Conservation (phyloP, 495 filamentous ascomycete species). For the Clavariopsis aquatica region DNA sequence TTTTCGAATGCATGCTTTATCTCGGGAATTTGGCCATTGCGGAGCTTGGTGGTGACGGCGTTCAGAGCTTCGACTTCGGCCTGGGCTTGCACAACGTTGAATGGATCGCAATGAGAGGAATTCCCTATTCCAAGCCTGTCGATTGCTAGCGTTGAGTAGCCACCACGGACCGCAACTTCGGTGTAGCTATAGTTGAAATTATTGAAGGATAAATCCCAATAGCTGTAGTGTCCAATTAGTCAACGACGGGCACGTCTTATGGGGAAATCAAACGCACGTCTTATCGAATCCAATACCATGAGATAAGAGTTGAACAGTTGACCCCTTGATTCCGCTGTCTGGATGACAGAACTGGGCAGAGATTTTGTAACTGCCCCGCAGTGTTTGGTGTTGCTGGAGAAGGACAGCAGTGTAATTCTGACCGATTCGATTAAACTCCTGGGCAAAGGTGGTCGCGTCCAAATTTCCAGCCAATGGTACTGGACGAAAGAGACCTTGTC, state of each 20-base stretch:
- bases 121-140: conserved; percentile 62
- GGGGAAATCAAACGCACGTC: conserved; percentile 37
- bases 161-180: conserved; percentile 53
- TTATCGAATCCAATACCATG: conserved; percentile 66
- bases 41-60: conserved; percentile 52
- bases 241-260: too few species aligned
- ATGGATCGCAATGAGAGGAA: conserved; percentile 57
- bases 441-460: conserved; percentile 45
- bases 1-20: conserved; percentile 47
- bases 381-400: conserved; percentile 42
- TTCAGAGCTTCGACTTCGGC: conserved; percentile 56
- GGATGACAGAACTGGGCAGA: conserved; percentile 54
- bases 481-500: conserved; percentile 42
- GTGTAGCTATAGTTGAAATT: conserved; percentile 46
- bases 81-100: conserved; percentile 55
- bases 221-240: conserved; percentile 40
- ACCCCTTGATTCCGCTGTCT: conserved; percentile 38
- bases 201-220: conserved; percentile 61
- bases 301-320: conserved; percentile 57
- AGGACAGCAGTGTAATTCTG: conserved; percentile 37
- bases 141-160: conserved; percentile 57
- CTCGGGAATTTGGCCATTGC: conserved; percentile 47
- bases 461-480: conserved; percentile 36
- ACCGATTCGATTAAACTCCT: conserved; percentile 39
- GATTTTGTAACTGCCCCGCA: conserved; percentile 52